These are phyloP conservation scores for Acaromyces ingoldii DNA, from an alignment of 1,284 basidiomycete species.

Conservation along the genomic window DNA sequence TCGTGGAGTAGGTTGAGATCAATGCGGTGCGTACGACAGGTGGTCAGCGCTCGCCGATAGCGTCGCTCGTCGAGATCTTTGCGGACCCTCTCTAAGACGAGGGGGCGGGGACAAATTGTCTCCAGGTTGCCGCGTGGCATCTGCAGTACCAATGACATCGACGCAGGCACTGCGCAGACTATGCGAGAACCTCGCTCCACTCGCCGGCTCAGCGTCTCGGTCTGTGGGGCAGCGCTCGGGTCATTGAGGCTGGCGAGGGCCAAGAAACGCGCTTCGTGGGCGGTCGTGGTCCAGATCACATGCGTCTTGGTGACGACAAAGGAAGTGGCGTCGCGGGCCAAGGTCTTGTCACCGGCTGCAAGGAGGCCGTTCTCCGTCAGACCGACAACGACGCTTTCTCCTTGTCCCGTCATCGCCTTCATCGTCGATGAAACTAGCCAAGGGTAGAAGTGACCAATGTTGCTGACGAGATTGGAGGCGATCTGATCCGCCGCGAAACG, in stretches of 20 bases:
- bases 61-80: slow-evolving; percentile 41
- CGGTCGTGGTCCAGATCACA: slow-evolving; percentile 77
- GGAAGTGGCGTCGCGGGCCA: slow-evolving; percentile 68
- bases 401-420: neutral
- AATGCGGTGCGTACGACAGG: slow-evolving; percentile 87
- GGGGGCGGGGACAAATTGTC: slow-evolving; percentile 83
- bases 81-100: slow-evolving; percentile 66
- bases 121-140: slow-evolving; percentile 98
- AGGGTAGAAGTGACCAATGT: too few relatives aligned
- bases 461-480: too few relatives aligned
- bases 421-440: too few relatives aligned
- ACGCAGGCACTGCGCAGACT: slow-evolving; percentile 46
- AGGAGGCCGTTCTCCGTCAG: slow-evolving; percentile 66
- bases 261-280: slow-evolving; percentile 75
- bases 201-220: slow-evolving; percentile 24
- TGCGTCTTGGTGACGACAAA: slow-evolving; percentile 75
- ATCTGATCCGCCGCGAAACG: too few relatives aligned
- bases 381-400: slow-evolving; percentile 58
- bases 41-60: slow-evolving; percentile 79
- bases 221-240: neutral
- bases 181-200: slow-evolving; percentile 48
- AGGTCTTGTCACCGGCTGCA: slow-evolving; percentile 55
- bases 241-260: slow-evolving; percentile 55
- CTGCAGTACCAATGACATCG: slow-evolving; percentile 77
- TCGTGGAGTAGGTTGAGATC: slow-evolving; percentile 85